A percentile compares a stretch with the other conserved stretches of the same genome.
Evolutionary conservation across 2,329 filamentous ascomycete genomes (phyloP).

Genomic region (Cladosporium sp.): DNA sequence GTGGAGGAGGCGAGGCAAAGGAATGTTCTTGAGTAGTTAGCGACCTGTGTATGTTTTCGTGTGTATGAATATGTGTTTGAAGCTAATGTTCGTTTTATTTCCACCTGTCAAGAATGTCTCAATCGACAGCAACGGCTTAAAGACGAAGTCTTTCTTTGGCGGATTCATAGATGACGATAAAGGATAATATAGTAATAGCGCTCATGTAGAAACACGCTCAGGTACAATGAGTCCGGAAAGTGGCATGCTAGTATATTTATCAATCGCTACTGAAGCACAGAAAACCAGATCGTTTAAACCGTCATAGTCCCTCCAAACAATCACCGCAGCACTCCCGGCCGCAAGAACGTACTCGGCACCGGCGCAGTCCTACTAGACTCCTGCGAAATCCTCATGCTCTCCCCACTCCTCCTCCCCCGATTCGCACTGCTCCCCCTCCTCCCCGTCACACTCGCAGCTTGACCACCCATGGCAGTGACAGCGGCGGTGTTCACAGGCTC

Average conservation of each 20-base stretch:
- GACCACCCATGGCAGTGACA: neutral
- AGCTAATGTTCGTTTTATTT: neutral
- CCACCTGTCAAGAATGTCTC: no score
- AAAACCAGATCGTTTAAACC: neutral
- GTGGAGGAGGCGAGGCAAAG: conserved; percentile 58
- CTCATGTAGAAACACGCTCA: neutral
- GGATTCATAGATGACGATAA: neutral
- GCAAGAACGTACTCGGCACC: neutral
- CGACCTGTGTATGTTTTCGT: neutral
- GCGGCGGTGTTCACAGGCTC: neutral
- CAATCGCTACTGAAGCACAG: neutral
- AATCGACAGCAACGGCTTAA: no score
- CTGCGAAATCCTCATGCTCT: conserved; percentile 9
- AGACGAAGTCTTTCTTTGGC: neutral
- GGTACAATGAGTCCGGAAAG: neutral
- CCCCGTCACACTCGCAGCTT: neutral
- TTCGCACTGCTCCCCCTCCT: conserved; percentile 5
- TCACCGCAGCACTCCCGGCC: neutral
- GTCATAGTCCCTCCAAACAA: conserved; percentile 36
- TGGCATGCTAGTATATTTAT: neutral
- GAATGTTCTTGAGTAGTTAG: conserved; percentile 42
- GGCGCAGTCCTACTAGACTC: neutral
- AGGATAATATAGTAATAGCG: no score
- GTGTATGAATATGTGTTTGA: neutral
- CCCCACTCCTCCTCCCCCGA: neutral